Percentiles rank a stretch among this genome's conserved stretches.
Evolutionary conservation across 2,329 filamentous ascomycete genomes (phyloP).

Genomic region (Sordariomycetes sp.): DNA sequence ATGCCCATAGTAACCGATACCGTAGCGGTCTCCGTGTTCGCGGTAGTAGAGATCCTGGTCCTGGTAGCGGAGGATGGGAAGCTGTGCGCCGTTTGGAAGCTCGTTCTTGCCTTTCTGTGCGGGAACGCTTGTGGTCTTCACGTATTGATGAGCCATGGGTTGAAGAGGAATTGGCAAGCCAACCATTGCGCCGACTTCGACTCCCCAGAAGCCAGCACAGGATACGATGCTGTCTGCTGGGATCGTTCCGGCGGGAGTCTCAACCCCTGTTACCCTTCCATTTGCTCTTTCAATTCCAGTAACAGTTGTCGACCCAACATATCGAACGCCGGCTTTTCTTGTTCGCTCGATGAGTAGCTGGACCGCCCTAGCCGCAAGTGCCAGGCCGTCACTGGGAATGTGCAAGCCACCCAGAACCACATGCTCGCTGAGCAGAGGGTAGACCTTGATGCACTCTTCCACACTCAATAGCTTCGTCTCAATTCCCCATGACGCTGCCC

Average conservation of each 20-base stretch:
- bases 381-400: slow-evolving; percentile 52
- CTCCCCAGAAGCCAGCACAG: slow-evolving; percentile 58
- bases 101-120: slow-evolving; percentile 23
- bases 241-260: slow-evolving; percentile 35
- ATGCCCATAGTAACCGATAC: slow-evolving; percentile 58
- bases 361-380: slow-evolving; percentile 50
- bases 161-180: slow-evolving; percentile 48
- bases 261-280: slow-evolving; percentile 46
- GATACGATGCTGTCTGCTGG: slow-evolving; percentile 52
- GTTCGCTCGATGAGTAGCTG: slow-evolving; percentile 52
- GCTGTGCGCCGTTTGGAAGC: slow-evolving; percentile 34
- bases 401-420: slow-evolving; percentile 49
- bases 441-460: slow-evolving; percentile 42
- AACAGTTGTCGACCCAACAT: slow-evolving; percentile 46
- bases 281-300: slow-evolving; percentile 42
- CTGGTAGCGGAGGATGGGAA: slow-evolving; percentile 54
- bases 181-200: slow-evolving; percentile 54
- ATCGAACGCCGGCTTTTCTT: slow-evolving; percentile 45
- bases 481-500: slow-evolving; percentile 51
- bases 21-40: slow-evolving; percentile 52
- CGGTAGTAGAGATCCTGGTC: slow-evolving; percentile 57
- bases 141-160: slow-evolving; percentile 55
- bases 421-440: slow-evolving; percentile 44
- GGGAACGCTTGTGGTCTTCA: slow-evolving; percentile 47
- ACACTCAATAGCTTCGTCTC: slow-evolving; percentile 39